Conservation (phyloP, 768 basidiomycete species). For the Termitomyces sp. region DNA sequence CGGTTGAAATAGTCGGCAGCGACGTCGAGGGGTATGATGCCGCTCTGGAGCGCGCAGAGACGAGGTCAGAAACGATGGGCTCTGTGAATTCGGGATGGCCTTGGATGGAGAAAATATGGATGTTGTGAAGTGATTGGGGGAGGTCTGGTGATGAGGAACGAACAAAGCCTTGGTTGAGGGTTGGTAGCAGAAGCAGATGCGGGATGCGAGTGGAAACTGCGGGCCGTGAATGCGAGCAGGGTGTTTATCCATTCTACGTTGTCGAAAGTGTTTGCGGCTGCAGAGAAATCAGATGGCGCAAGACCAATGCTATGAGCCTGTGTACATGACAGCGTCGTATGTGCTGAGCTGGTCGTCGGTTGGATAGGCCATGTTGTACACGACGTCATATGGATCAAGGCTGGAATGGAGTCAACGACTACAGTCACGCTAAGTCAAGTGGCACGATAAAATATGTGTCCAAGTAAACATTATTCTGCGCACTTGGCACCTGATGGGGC, state of each 20-base stretch:
- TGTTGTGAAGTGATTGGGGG: constrained; percentile 24
- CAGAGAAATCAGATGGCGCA: no score
- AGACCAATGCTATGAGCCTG: constrained; percentile 45
- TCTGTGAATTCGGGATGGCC: constrained; percentile 90
- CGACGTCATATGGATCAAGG: constrained; percentile 73
- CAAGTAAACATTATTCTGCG: no score
- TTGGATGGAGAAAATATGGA: constrained; percentile 81
- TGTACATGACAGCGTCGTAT: constrained; percentile 72
- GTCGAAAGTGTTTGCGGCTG: constrained; percentile 75
- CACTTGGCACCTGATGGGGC: no score
- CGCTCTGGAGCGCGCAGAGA: constrained; percentile 43
- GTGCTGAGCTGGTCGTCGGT: constrained; percentile 36
- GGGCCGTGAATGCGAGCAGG: constrained; percentile 54
- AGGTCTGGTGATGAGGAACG: constrained; percentile 23
- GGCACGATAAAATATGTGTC: no score
- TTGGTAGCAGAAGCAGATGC: constrained; percentile 93
- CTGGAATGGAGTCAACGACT: no score
- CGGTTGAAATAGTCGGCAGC: neutral
- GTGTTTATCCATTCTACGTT: constrained; percentile 69
- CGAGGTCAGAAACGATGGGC: constrained; percentile 47
- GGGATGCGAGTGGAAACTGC: constrained; percentile 44
- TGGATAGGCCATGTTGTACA: constrained; percentile 56
- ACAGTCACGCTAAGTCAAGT: no score
- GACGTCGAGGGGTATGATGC: constrained; percentile 28
- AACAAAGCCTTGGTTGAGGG: constrained; percentile 73